A percentile compares a stretch with the other conserved stretches of the same genome.
Conservation (phyloP, 805 yeast genomes). For the Debaryomyces hansenii region DNA sequence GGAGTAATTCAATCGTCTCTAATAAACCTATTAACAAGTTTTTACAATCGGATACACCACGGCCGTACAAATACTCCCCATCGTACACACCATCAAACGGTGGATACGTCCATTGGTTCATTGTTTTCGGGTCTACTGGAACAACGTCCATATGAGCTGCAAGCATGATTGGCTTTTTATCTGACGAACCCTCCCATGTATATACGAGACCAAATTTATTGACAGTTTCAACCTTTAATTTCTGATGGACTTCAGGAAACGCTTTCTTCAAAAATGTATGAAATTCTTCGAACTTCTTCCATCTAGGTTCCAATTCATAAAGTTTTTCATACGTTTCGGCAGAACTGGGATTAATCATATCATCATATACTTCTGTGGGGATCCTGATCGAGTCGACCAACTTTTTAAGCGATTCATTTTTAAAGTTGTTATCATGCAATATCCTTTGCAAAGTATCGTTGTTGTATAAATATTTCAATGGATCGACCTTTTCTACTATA, state of each 20-base stretch:
- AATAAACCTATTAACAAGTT: slow-evolving; percentile 43
- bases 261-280: slow-evolving; percentile 30
- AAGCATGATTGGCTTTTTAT: slow-evolving; percentile 35
- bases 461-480: slow-evolving; percentile 19
- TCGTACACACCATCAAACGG: slow-evolving; percentile 38
- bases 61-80: slow-evolving; percentile 31
- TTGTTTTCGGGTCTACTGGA: slow-evolving; percentile 39
- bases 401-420: slow-evolving; percentile 19
- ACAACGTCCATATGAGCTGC: slow-evolving; percentile 45
- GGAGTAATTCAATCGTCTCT: slow-evolving; percentile 35
- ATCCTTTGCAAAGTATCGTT: slow-evolving; percentile 21
- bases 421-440: slow-evolving; percentile 25
- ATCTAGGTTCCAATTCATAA: slow-evolving; percentile 24
- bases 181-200: slow-evolving; percentile 36
- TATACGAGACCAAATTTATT: slow-evolving; percentile 38
- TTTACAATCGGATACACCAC: slow-evolving; percentile 42
- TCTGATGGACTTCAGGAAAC: slow-evolving; percentile 33
- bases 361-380: slow-evolving; percentile 35
- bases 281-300: slow-evolving; percentile 24
- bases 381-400: slow-evolving; percentile 26
- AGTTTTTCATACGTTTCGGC: slow-evolving; percentile 25
- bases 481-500: slow-evolving; percentile 31
- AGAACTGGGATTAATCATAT: slow-evolving; percentile 26
- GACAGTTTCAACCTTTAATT: slow-evolving; percentile 31
- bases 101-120: slow-evolving; percentile 38